phyloP scores from a whole-genome alignment of 179 eudicot genomes.

The Sideroxylon spinosum region DNA sequence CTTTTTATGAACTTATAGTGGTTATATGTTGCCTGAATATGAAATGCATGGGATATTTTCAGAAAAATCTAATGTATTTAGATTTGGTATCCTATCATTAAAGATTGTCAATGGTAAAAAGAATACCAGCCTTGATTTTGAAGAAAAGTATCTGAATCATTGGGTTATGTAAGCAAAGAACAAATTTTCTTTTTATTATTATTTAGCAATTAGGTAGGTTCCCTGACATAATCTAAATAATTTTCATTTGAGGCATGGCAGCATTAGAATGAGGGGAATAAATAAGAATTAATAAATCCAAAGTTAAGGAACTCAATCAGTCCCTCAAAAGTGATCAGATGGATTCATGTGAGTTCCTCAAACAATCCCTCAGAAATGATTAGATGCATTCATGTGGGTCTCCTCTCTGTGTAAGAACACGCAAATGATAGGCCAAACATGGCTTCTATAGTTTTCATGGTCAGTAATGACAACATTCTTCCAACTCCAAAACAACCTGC shows the following conservation, averaged over 20 bases:
- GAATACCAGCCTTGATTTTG: neutral
- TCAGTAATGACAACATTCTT: neutral
- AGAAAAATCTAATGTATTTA: neutral
- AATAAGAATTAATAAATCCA: neutral
- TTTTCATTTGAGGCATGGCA: neutral
- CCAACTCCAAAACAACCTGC: neutral
- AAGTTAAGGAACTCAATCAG: neutral
- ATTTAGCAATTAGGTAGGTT: neutral
- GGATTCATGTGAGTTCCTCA: neutral
- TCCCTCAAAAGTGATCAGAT: neutral
- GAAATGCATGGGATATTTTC: neutral
- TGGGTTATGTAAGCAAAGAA: neutral
- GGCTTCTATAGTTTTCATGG: neutral
- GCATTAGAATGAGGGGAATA: neutral
- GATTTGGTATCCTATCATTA: neutral
- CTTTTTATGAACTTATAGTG: neutral
- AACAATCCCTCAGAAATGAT: neutral
- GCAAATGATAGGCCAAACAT: neutral
- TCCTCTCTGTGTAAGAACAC: neutral
- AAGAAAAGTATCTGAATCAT: neutral
- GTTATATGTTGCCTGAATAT: neutral
- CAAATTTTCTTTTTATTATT: too few species aligned
- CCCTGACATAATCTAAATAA: neutral
- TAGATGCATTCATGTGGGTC: neutral
- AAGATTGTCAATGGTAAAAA: neutral